Evolutionary conservation across 768 basidiomycete genomes (phyloP).

Genomic region (Daedalea quercina): DNA sequence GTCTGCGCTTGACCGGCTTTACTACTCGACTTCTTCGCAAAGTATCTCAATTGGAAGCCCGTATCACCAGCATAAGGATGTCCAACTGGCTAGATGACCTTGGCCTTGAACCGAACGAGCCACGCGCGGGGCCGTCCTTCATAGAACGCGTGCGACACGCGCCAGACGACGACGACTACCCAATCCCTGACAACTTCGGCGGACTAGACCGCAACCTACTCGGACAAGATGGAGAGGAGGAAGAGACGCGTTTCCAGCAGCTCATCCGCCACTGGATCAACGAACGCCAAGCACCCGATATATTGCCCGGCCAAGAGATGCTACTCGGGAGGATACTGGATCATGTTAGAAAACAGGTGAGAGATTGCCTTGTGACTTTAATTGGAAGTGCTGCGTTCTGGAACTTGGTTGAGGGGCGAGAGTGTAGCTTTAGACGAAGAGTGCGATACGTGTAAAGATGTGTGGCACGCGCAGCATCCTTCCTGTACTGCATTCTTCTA

Average conservation of each 20-base stretch:
- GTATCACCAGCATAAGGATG: not conserved
- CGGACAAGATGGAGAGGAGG: constrained; percentile 24
- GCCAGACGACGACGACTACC: constrained; percentile 29
- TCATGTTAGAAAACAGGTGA: constrained; percentile 77
- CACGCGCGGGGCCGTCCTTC: constrained; percentile 21
- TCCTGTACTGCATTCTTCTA: no score
- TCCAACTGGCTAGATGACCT: constrained; percentile 1
- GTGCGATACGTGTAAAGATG: no score
- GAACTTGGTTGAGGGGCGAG: no score
- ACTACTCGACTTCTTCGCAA: not conserved
- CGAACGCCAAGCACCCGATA: constrained; percentile 76
- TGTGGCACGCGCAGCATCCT: no score
- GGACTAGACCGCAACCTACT: constrained; percentile 15
- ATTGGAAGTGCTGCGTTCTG: no score
- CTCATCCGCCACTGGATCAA: constrained; percentile 83
- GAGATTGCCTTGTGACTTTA: not conserved
- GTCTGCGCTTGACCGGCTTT: not conserved
- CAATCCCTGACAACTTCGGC: constrained; percentile 21
- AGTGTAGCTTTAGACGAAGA: no score
- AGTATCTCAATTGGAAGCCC: not conserved
- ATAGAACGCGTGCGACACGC: constrained; percentile 32
- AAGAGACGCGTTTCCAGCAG: constrained; percentile 57
- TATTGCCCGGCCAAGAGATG: constrained; percentile 66
- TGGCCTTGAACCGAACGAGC: constrained; percentile 1
- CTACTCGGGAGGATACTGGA: constrained; percentile 63